Evolutionary conservation across 768 basidiomycete genomes (phyloP), one percentile per base, ranked within the genome.

Genomic region (Rickenella mellea): DNA sequence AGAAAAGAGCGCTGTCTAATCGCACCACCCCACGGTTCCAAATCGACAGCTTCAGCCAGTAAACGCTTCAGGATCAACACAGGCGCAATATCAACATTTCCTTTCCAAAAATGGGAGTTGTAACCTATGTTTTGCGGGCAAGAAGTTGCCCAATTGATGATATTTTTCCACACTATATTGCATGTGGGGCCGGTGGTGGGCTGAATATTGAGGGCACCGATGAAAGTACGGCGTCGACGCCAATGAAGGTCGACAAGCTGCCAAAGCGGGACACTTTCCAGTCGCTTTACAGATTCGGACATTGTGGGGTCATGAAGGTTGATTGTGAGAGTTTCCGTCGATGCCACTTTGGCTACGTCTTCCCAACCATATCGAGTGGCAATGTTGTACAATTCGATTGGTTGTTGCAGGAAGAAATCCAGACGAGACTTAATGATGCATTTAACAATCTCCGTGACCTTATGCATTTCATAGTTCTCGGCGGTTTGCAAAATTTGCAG

Each of bases 321-420:
- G 11, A 69, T 47, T 12, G 50, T 49, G 20, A 75, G 52, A 6
- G 73, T 71, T 27, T 61, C 51, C 17, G 61, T 57, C 3, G 71
- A 64, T 2, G 72, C 69, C 9, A 64, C 42, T 45, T 58, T 59
- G 6, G 66, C 63, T 51, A 72, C 72, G 29, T 67, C 62, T 30
- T 58, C 57, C 69, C 72, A 73, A 5, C 63, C 67, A 41, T 62
- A 66, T 26, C 62, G 62, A 15, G 64, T 62, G 7, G 70, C 63
- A 32, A 75, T 57, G 2, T 60, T 67, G 43, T 74, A 74, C 10
- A 73, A 56, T 17, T 70, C 65, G 15, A 75, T 49, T 2, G 73
- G 71, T 11, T 68, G 57, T 4, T 53, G 50, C n/a, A 68, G 62
- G 47, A 71, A 68, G 8, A 61, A n/a, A n/a, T n/a, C n/a, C n/a